phyloP scores from a whole-genome alignment of 2,329 filamentous ascomycete genomes.

The Botryosphaeria dothidea region DNA sequence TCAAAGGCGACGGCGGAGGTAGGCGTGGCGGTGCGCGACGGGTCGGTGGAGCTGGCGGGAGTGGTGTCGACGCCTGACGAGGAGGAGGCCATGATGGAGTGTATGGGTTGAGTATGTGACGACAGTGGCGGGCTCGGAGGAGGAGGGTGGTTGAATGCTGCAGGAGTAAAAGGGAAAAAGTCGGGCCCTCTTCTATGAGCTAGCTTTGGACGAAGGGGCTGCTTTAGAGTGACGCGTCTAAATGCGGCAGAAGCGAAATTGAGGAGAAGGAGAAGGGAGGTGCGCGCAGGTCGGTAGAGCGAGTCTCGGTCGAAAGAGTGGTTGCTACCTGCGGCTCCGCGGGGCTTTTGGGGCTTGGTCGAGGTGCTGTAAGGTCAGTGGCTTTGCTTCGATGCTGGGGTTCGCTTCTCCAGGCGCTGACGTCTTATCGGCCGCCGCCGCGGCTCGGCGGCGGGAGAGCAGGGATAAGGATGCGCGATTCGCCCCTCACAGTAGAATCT shows the following conservation, averaged over 20 bases:
- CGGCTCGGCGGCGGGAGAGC: slow-evolving; percentile 10
- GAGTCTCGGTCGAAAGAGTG: neutral
- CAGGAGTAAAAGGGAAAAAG: slow-evolving; percentile 10
- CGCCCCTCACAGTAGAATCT: neutral
- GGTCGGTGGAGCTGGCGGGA: slow-evolving; percentile 34
- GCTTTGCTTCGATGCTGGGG: neutral
- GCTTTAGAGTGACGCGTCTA: slow-evolving; percentile 12
- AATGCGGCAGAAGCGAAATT: slow-evolving; percentile 15
- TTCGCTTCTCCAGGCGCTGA: neutral
- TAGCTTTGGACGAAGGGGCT: slow-evolving; percentile 15
- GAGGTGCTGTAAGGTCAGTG: neutral
- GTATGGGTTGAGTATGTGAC: neutral
- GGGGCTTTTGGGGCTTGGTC: slow-evolving; percentile 1
- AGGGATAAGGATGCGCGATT: slow-evolving; percentile 11
- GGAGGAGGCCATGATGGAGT: slow-evolving; percentile 25
- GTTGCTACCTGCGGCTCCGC: slow-evolving; percentile 3
- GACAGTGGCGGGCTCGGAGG: neutral
- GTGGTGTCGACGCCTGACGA: slow-evolving; percentile 26
- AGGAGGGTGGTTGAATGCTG: neutral
- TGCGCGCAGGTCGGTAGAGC: neutral
- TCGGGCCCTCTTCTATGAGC: neutral
- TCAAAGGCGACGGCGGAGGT: slow-evolving; percentile 43
- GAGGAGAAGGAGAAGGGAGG: slow-evolving; percentile 9
- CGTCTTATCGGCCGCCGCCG: slow-evolving; percentile 1
- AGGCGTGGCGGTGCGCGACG: slow-evolving; percentile 38